These are phyloP conservation scores for Flaveria ramosissima DNA, from an alignment of 129 eudicot genomes.

Conservation along the genomic window DNA sequence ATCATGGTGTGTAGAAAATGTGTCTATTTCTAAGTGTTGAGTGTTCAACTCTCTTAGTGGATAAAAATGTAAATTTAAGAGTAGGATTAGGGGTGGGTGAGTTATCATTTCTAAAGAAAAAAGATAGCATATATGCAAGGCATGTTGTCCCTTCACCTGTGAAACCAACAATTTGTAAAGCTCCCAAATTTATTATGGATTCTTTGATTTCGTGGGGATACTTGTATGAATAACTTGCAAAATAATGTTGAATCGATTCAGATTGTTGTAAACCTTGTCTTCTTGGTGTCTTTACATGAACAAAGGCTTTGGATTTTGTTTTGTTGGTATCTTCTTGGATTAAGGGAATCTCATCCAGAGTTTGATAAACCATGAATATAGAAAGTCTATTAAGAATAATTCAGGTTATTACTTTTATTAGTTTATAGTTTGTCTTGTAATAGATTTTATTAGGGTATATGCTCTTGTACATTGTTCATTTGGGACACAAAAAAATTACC, in stretches of 20 bases:
- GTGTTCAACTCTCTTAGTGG: too few relatives aligned
- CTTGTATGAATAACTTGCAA: neutral
- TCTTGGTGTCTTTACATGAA: conserved; percentile 9
- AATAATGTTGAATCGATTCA: neutral
- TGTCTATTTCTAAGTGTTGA: too few relatives aligned
- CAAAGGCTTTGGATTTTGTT: conserved; percentile 6
- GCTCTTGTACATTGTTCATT: too few relatives aligned
- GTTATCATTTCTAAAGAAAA: too few relatives aligned
- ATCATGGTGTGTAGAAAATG: too few relatives aligned
- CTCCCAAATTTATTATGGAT: neutral
- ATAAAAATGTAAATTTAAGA: too few relatives aligned
- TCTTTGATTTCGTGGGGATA: neutral
- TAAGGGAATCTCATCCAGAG: neutral
- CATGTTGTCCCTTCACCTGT: neutral
- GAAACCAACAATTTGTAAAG: neutral
- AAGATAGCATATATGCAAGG: conserved; percentile 6
- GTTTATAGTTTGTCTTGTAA: conserved; percentile 4
- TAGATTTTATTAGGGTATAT: too few relatives aligned
- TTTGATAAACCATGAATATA: neutral
- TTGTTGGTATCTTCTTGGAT: conserved; percentile 6
- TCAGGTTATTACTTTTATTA: neutral
- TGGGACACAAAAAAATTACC: too few relatives aligned
- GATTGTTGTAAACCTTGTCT: neutral
- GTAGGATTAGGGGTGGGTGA: too few relatives aligned
- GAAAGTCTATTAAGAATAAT: conserved; percentile 20